Conservation (phyloP, 495 filamentous ascomycete genomes). For the Xylaria venustula region DNA sequence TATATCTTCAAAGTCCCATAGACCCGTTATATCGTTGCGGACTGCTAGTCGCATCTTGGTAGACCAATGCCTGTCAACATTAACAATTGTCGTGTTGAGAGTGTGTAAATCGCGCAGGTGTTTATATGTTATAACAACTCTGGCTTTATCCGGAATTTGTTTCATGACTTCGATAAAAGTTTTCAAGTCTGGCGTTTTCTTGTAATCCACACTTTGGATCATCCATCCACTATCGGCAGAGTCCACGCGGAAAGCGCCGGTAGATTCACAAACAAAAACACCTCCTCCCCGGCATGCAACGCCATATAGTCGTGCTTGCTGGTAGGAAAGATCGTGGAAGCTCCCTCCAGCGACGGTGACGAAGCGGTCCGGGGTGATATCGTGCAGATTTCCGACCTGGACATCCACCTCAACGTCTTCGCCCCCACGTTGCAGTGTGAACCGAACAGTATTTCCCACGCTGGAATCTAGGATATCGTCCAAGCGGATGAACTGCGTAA, state of each 20-base stretch:
- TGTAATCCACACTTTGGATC: constrained; percentile 83
- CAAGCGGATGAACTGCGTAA: constrained; percentile 91
- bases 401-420: constrained; percentile 83
- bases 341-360: constrained; percentile 89
- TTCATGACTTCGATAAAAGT: constrained; percentile 92
- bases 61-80: constrained; percentile 93
- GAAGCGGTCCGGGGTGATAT: constrained; percentile 93
- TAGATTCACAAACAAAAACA: constrained; percentile 92
- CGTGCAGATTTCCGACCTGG: constrained; percentile 84
- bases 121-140: constrained; percentile 92
- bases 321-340: constrained; percentile 95
- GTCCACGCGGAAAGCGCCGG: constrained; percentile 93
- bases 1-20: constrained; percentile 93
- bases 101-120: constrained; percentile 95
- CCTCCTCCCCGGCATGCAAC: constrained; percentile 73
- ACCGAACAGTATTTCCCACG: constrained; percentile 69
- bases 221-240: constrained; percentile 89
- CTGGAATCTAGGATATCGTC: constrained; percentile 90
- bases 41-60: constrained; percentile 90
- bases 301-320: constrained; percentile 89
- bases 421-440: constrained; percentile 85
- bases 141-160: constrained; percentile 80
- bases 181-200: constrained; percentile 80
- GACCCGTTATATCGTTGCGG: constrained; percentile 83
- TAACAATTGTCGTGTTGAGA: constrained; percentile 84